Evolutionary conservation across 768 basidiomycete species (phyloP).

Genomic region (Xerocomus potaroensis): DNA sequence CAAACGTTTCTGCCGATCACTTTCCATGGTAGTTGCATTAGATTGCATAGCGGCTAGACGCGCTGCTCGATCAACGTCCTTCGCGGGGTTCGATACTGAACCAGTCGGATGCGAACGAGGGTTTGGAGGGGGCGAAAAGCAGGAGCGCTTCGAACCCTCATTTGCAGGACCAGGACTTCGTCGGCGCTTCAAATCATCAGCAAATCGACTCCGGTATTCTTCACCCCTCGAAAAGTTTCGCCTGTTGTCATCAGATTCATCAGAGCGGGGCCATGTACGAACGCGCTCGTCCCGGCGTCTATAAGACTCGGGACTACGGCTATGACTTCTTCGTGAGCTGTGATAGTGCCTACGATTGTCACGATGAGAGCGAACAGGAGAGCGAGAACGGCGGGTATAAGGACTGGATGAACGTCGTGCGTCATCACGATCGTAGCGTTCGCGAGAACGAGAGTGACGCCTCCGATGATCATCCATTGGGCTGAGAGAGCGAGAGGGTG

Average conservation of each 20-base stretch:
- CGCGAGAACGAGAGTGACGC: slow-evolving; percentile 31
- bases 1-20: slow-evolving; percentile 70
- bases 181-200: slow-evolving; percentile 34
- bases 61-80: slow-evolving; percentile 61
- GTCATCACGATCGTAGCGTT: slow-evolving; percentile 25
- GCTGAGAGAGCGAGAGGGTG: slow-evolving; percentile 31
- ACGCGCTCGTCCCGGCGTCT: slow-evolving; percentile 21
- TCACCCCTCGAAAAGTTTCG: slow-evolving; percentile 27
- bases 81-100: slow-evolving; percentile 16
- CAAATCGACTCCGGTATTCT: slow-evolving; percentile 19
- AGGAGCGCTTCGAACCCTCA: slow-evolving; percentile 44
- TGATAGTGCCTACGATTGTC: slow-evolving; percentile 21
- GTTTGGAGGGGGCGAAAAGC: slow-evolving; percentile 38
- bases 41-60: slow-evolving; percentile 88
- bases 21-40: slow-evolving; percentile 62
- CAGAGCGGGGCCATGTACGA: slow-evolving; percentile 46
- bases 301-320: slow-evolving; percentile 27
- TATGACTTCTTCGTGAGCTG: slow-evolving; percentile 24
- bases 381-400: slow-evolving; percentile 43
- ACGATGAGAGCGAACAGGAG: slow-evolving; percentile 32
- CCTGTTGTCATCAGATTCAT: slow-evolving; percentile 46
- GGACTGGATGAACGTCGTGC: slow-evolving; percentile 43
- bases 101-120: slow-evolving; percentile 17
- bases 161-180: slow-evolving; percentile 33
- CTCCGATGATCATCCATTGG: slow-evolving; percentile 25